A percentile compares a stretch with the other conserved stretches of the same genome.
These are phyloP conservation scores for Eutypa lata DNA, from an alignment of 2,329 filamentous ascomycete genomes.

Conservation along the genomic window DNA sequence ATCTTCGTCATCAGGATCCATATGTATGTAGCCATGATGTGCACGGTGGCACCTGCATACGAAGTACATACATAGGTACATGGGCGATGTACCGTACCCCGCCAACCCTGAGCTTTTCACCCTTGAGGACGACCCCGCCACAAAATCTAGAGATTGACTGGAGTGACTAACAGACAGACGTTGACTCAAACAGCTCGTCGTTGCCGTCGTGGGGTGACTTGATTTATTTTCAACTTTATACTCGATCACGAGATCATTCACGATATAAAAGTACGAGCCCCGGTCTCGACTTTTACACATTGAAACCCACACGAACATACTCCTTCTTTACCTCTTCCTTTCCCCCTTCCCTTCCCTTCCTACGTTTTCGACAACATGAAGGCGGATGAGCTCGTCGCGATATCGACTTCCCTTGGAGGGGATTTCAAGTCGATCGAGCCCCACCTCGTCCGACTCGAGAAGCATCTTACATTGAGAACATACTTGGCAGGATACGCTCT, in stretches of 20 bases:
- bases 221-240: not conserved
- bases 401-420: slow-evolving; percentile 49
- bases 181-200: not conserved
- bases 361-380: slow-evolving; percentile 44
- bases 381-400: slow-evolving; percentile 50
- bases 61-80: too few relatives aligned
- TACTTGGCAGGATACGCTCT: slow-evolving; percentile 81
- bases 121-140: slow-evolving; percentile 12
- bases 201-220: not conserved
- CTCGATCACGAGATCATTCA: slow-evolving; percentile 4
- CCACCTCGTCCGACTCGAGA: slow-evolving; percentile 73
- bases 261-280: too few relatives aligned
- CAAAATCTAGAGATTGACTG: slow-evolving; percentile 1
- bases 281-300: too few relatives aligned
- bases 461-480: slow-evolving; percentile 81
- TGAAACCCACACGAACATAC: too few relatives aligned
- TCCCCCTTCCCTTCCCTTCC: not conserved
- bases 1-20: too few relatives aligned
- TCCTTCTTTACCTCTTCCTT: not conserved
- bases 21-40: too few relatives aligned
- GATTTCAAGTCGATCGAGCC: slow-evolving; percentile 84
- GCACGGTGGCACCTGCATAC: too few relatives aligned
- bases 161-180: not conserved
- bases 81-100: not conserved
- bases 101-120: not conserved